Conservation (phyloP, 192 early-diverging fungal species). For the Umbelopsis isabellina region DNA sequence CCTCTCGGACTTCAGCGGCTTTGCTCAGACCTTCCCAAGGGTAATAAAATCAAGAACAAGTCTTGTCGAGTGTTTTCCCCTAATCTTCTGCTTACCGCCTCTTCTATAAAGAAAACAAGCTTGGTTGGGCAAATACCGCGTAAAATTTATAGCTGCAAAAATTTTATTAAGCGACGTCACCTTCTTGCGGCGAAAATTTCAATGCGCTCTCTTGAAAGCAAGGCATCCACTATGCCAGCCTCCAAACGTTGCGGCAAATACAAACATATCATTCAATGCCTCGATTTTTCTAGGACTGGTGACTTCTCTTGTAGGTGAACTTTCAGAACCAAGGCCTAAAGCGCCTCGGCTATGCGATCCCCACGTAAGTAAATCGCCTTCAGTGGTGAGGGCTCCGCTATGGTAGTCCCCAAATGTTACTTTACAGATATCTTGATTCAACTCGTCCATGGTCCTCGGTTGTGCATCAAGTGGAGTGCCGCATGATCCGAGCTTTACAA, state of each 20-base stretch:
- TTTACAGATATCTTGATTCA: conserved; percentile 21
- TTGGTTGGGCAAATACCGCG: background rate
- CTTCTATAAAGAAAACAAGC: conserved; percentile 21
- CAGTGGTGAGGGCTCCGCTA: conserved; percentile 24
- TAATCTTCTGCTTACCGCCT: conserved; percentile 38
- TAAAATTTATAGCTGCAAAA: conserved; percentile 3
- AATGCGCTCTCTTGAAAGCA: background rate
- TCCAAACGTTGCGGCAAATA: conserved; percentile 32
- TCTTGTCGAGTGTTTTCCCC: conserved; percentile 40
- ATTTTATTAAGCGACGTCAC: background rate
- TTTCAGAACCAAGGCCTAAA: conserved; percentile 13
- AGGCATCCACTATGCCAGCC: conserved; percentile 30
- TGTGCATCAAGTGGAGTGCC: background rate
- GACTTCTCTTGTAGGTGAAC: background rate
- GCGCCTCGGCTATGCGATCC: conserved; percentile 27
- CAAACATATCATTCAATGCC: conserved; percentile 21
- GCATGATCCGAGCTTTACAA: conserved; percentile 6
- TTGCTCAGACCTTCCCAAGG: conserved; percentile 44
- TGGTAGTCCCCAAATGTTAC: conserved; percentile 32
- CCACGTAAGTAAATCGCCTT: conserved; percentile 27
- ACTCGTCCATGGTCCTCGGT: background rate
- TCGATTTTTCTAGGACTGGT: conserved; percentile 5
- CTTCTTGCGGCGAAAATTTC: background rate
- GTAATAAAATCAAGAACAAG: conserved; percentile 31
- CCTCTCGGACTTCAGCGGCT: conserved; percentile 32